Base-by-base conservation (phyloP, 1,284 basidiomycete species). In the Ganoderma leucocontextum region DNA sequence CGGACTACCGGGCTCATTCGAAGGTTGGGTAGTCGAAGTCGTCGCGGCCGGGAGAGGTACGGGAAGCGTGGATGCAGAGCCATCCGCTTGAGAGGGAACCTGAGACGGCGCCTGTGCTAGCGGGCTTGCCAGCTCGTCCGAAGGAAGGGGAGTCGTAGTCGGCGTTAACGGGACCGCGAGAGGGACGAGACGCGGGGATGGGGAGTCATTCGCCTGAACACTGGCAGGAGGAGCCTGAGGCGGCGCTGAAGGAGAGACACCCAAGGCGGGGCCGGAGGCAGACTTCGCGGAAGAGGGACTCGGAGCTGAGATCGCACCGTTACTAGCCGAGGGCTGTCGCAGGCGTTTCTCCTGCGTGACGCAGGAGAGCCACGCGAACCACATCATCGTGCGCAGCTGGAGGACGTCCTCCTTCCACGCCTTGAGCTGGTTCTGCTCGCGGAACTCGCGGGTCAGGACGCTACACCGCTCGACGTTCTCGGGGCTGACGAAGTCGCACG, bases 361-460 rank as follows among this genome's bases (percentile, higher is more conserved):
- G 66, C 89, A 91, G 33, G 88, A 89, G 73, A 89, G 75, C 93
- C 93, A 94, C 35, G 91, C 92, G 76, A 89, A 95, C 94, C 94
- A 96, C 87, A 96, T 90, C 85, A 95, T 95, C 60, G 90, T 91
- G 74, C 91, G 86, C 72, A 97, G 82, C 80, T 96, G 94, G 70
- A 97, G 81, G 5, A 96, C 92, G 75, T 97, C 95, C 76, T 95
- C 92, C 80, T 96, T 95, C 95, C 95, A 97, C 42, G 86, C 89
- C 79, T 87, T 87, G 53, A 85, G 83, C 73, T 90, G 87, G 74
- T 96, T 95, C 47, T 63, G 66, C 47, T 39, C 25, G 12, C 66
- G 62, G 44, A 67, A 64, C 38, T 67, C 61, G 29, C 38, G 44
- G 12, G 62, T 29, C 25, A 64, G 92, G 91, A 38, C 13, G 9